A percentile compares a stretch with the other conserved stretches of the same genome.
phyloP scores from a whole-genome alignment of 805 yeast genomes.

The Candida hispaniensis region DNA sequence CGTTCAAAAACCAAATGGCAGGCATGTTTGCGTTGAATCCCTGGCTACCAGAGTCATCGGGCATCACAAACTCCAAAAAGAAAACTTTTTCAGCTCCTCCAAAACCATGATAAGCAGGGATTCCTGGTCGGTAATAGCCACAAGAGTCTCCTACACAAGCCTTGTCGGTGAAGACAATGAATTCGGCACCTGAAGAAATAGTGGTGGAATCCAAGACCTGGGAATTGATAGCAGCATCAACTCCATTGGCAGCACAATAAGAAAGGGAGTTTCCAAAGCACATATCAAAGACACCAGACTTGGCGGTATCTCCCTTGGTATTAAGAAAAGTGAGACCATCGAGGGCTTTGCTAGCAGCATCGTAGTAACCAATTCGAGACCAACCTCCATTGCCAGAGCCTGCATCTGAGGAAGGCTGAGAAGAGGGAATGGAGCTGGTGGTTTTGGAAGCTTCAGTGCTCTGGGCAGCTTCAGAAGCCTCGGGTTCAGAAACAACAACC shows the following conservation, averaged over 20 bases:
- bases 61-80: conserved; percentile 92
- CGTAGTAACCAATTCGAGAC: conserved; percentile 62
- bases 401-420: conserved; percentile 25
- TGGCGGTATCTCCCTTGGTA: conserved; percentile 71
- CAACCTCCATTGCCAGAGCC: conserved; percentile 44
- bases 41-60: conserved; percentile 44
- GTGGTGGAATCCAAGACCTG: conserved; percentile 58
- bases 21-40: conserved; percentile 84
- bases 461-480: conserved; percentile 17
- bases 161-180: conserved; percentile 59
- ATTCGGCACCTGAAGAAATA: conserved; percentile 65
- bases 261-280: conserved; percentile 90
- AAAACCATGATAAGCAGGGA: conserved; percentile 93
- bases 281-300: conserved; percentile 81
- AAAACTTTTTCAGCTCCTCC: conserved; percentile 76
- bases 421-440: conserved; percentile 22
- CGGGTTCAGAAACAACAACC: conserved; percentile 22
- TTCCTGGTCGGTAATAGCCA: conserved; percentile 76
- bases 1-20: conserved; percentile 92
- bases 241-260: conserved; percentile 68
- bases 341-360: conserved; percentile 51
- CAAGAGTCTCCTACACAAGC: conserved; percentile 40
- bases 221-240: conserved; percentile 58
- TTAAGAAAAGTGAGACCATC: conserved; percentile 73
- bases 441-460: conserved; percentile 21